Percentiles rank a stretch among this genome's conserved stretches.
Conservation (phyloP, 75 land plant species). For the Sequoiadendron giganteum region DNA sequence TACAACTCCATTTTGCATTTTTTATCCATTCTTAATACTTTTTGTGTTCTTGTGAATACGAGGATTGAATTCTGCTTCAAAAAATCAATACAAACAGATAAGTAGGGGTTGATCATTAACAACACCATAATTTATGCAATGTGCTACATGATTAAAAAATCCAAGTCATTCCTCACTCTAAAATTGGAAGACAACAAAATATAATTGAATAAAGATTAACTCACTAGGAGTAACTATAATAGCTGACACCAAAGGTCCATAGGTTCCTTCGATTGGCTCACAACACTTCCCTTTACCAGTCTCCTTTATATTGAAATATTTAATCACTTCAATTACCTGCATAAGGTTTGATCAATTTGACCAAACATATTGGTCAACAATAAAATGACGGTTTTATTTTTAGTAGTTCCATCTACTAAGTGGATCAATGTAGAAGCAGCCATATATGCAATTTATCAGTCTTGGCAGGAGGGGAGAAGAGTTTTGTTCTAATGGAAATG, state of each 20-base stretch:
- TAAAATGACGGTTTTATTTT: too few species aligned
- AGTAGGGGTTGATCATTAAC: background rate
- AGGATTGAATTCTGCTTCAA: background rate
- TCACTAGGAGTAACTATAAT: slow-evolving; percentile 49
- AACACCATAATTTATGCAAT: background rate
- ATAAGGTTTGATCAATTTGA: background rate
- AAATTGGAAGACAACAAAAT: background rate
- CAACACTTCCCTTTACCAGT: slow-evolving; percentile 54
- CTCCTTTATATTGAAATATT: slow-evolving; percentile 19
- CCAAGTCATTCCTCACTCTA: background rate
- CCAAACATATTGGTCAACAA: background rate
- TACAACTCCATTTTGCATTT: background rate
- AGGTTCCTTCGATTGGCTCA: slow-evolving; percentile 31
- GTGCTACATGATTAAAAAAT: background rate
- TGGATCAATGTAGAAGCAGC: too few species aligned
- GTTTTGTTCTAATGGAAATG: too few species aligned
- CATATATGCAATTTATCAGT: too few species aligned
- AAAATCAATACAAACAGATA: background rate
- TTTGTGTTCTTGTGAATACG: background rate
- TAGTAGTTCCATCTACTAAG: too few species aligned
- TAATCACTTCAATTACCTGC: slow-evolving; percentile 1
- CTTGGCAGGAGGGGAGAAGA: too few species aligned
- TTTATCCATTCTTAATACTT: background rate
- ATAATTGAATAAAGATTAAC: slow-evolving; percentile 15
- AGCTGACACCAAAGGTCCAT: slow-evolving; percentile 73